Evolutionary conservation across 2,329 filamentous ascomycete species (phyloP).

Genomic region (Huntiella bhutanensis): DNA sequence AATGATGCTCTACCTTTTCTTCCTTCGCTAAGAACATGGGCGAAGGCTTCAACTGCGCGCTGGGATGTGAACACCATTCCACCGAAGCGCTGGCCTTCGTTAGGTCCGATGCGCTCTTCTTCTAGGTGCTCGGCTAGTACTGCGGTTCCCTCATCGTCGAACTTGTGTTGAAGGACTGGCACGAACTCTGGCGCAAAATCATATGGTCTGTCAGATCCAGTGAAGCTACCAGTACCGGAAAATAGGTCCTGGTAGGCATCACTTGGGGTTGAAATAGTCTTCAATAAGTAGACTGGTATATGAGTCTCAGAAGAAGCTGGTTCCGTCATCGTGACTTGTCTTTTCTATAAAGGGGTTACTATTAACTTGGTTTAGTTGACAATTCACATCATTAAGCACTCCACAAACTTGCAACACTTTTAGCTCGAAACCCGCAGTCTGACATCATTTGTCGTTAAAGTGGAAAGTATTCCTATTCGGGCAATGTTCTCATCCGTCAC

Average conservation of each 20-base stretch:
- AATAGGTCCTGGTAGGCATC: constrained; percentile 60
- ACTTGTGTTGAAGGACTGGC: constrained; percentile 55
- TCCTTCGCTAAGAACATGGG: constrained; percentile 30
- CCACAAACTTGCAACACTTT: not conserved
- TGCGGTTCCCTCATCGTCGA: constrained; percentile 39
- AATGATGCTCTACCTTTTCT: constrained; percentile 4
- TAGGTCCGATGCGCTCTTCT: constrained; percentile 21
- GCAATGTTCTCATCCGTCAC: too few relatives aligned
- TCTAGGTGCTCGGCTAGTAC: constrained; percentile 32
- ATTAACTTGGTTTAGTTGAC: too few relatives aligned
- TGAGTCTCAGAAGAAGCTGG: not conserved
- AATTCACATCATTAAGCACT: too few relatives aligned
- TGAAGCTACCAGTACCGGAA: constrained; percentile 19
- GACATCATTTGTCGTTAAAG: not conserved
- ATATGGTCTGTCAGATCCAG: not conserved
- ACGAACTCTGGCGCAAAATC: constrained; percentile 49
- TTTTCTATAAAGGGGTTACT: too few relatives aligned
- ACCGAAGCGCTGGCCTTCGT: constrained; percentile 31
- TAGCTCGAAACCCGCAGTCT: not conserved
- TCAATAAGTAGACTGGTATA: constrained; percentile 52
- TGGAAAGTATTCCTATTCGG: too few relatives aligned
- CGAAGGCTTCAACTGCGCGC: constrained; percentile 62
- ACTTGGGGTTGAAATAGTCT: constrained; percentile 52
- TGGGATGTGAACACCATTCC: constrained; percentile 76
- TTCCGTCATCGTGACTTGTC: too few relatives aligned